phyloP scores from a whole-genome alignment of 129 eudicot species.

The Artemisia argyi region DNA sequence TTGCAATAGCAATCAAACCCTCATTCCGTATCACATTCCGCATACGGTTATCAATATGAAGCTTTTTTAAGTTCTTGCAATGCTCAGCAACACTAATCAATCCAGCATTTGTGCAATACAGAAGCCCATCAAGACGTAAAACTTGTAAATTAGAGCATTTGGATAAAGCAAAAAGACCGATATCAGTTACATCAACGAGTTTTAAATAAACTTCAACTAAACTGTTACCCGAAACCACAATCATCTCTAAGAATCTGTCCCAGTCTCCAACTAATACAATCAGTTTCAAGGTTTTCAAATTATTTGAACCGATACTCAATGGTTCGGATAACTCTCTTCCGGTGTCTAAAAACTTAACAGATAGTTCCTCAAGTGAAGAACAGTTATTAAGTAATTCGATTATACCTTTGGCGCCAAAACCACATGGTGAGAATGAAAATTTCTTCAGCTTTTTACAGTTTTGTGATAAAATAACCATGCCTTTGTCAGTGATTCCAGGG shows the following conservation, averaged over 20 bases:
- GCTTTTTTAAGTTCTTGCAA: constrained; percentile 19
- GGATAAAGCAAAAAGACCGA: constrained; percentile 13
- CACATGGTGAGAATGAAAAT: constrained; percentile 52
- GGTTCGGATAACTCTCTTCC: constrained; percentile 43
- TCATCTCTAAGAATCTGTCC: constrained; percentile 38
- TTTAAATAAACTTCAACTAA: constrained; percentile 18
- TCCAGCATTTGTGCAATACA: neutral
- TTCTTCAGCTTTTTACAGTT: constrained; percentile 43
- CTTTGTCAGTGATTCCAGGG: constrained; percentile 41
- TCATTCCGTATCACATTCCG: constrained; percentile 7
- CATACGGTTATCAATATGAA: constrained; percentile 16
- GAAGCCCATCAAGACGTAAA: neutral
- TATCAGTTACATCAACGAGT: constrained; percentile 12
- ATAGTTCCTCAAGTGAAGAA: constrained; percentile 47
- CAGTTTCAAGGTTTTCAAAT: constrained; percentile 37
- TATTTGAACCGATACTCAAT: constrained; percentile 32
- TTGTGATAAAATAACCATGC: constrained; percentile 39
- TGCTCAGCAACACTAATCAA: constrained; percentile 9
- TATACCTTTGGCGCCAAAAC: constrained; percentile 51
- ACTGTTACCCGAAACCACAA: constrained; percentile 8
- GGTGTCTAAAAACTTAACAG: constrained; percentile 40
- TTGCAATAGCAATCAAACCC: constrained; percentile 17
- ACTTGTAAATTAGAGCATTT: constrained; percentile 16
- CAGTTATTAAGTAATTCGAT: constrained; percentile 41
- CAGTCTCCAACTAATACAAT: constrained; percentile 37